phyloP scores from a whole-genome alignment of 495 filamentous ascomycete species.

The Lichina pygmaea region DNA sequence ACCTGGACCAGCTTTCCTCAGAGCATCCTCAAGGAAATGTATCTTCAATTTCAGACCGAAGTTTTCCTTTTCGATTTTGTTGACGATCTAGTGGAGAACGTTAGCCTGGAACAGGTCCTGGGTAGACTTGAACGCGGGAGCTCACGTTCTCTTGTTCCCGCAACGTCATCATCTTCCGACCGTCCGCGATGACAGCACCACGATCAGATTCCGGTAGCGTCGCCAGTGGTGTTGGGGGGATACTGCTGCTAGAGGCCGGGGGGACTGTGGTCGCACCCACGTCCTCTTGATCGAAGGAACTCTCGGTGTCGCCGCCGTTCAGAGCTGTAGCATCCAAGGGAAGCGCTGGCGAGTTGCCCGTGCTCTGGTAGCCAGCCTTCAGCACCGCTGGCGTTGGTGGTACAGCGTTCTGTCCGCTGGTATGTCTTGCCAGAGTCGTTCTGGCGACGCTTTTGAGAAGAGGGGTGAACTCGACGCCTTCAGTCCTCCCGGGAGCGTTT shows the following conservation, averaged over 20 bases:
- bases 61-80: constrained; percentile 83
- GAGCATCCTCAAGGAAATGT: constrained; percentile 50
- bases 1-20: constrained; percentile 62
- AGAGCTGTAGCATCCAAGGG: constrained; percentile 36
- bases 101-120: background rate
- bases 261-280: constrained; percentile 37
- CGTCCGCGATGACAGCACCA: constrained; percentile 34
- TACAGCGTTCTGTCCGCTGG: constrained; percentile 24
- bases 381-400: constrained; percentile 44
- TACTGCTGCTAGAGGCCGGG: constrained; percentile 48
- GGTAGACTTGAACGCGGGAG: background rate
- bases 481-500: constrained; percentile 24
- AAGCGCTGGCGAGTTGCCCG: constrained; percentile 34
- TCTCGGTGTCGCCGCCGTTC: constrained; percentile 28
- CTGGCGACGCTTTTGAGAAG: constrained; percentile 71
- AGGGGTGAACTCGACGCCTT: constrained; percentile 68
- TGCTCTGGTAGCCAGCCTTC: constrained; percentile 29
- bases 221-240: constrained; percentile 53
- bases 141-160: constrained; percentile 77
- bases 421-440: constrained; percentile 36
- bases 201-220: constrained; percentile 28
- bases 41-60: constrained; percentile 60
- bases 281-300: constrained; percentile 19
- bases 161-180: constrained; percentile 70
- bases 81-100: constrained; percentile 32